phyloP scores from a whole-genome alignment of 805 yeast genomes.

The Ogataea degrootiae region DNA sequence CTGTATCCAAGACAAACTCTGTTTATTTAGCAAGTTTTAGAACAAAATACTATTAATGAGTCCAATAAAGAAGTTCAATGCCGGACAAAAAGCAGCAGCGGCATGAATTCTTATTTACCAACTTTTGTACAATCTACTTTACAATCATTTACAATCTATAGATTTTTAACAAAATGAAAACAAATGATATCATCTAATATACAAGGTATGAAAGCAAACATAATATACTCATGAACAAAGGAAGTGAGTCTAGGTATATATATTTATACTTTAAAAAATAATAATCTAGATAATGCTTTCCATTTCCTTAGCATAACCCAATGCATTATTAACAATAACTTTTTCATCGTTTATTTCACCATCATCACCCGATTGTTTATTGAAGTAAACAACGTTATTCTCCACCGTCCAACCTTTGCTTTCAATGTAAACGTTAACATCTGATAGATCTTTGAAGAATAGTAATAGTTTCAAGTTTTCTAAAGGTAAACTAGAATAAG shows the following conservation, averaged over 20 bases:
- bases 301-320: conserved; percentile 83
- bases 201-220: neutral
- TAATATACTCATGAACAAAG: neutral
- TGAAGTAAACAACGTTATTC: conserved; percentile 47
- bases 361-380: conserved; percentile 21
- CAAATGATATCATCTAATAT: neutral
- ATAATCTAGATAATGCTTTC: conserved; percentile 65
- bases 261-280: conserved; percentile 27
- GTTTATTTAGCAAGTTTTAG: no score
- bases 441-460: conserved; percentile 52
- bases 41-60: no score
- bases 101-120: no score
- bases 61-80: no score
- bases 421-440: conserved; percentile 50
- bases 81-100: no score
- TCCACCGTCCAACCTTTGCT: conserved; percentile 55
- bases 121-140: no score
- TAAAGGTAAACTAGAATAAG: conserved; percentile 71
- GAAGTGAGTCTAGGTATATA: neutral
- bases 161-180: neutral
- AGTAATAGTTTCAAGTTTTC: conserved; percentile 78
- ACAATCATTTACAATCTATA: no score
- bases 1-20: no score
- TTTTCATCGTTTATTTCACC: conserved; percentile 37
- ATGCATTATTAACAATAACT: conserved; percentile 60